Percentiles rank a stretch among this genome's conserved stretches.
phyloP scores from a whole-genome alignment of 2,329 filamentous ascomycete genomes.

The Ascomycota sp. region DNA sequence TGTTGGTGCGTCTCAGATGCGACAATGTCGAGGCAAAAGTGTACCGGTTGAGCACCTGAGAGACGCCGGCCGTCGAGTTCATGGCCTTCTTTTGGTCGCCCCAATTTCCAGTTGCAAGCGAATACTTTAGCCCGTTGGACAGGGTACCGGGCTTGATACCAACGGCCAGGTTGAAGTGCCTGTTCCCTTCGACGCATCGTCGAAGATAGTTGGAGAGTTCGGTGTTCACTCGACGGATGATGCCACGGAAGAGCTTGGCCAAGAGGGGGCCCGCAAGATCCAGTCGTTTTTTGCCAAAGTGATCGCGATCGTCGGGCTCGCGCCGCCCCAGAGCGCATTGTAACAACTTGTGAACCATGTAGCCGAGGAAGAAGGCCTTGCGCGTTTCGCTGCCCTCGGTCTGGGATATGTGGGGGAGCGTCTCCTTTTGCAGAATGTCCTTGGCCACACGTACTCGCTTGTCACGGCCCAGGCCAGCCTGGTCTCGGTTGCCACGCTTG shows the following conservation, averaged over 20 bases:
- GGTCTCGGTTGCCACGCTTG: conserved; percentile 53
- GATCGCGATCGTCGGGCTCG: conserved; percentile 92
- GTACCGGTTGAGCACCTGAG: conserved; percentile 93
- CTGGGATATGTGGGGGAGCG: conserved; percentile 90
- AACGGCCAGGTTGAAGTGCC: conserved; percentile 75
- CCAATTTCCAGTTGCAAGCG: conserved; percentile 94
- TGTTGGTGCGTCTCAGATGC: conserved; percentile 92
- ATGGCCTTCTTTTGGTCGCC: conserved; percentile 98
- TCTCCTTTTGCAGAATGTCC: conserved; percentile 93
- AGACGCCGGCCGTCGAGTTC: conserved; percentile 87
- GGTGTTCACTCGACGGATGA: conserved; percentile 77
- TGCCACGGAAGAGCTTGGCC: conserved; percentile 84
- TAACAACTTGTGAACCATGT: conserved; percentile 93
- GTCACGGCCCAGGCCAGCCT: conserved; percentile 49
- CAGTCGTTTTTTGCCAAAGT: conserved; percentile 95
- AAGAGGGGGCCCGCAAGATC: conserved; percentile 87
- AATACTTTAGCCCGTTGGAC: conserved; percentile 90
- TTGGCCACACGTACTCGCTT: conserved; percentile 82
- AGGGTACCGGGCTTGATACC: conserved; percentile 83
- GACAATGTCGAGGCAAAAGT: conserved; percentile 93
- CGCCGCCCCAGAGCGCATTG: conserved; percentile 84
- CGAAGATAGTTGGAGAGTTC: conserved; percentile 85
- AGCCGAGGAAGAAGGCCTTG: conserved; percentile 95
- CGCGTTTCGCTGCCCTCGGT: conserved; percentile 82
- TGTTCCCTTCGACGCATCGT: conserved; percentile 72